phyloP scores from a whole-genome alignment of 2,329 filamentous ascomycete species.

The Fusarium scirpi region DNA sequence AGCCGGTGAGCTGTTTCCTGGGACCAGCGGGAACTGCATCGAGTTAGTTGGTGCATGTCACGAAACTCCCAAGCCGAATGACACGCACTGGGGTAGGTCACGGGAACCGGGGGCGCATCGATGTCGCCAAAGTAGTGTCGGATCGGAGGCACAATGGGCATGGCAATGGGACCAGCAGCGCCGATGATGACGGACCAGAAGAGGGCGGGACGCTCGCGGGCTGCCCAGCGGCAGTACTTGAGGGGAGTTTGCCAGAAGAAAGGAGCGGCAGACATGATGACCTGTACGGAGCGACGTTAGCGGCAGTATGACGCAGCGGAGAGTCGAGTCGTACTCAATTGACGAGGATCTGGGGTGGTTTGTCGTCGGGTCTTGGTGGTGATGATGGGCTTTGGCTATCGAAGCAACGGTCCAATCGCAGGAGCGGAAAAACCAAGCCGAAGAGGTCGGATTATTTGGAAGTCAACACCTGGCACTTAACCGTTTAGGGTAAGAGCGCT shows the following conservation, averaged over 20 bases:
- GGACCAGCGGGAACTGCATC: conserved; percentile 67
- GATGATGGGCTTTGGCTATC: conserved; percentile 40
- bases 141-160: conserved; percentile 80
- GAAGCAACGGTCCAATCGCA: conserved; percentile 43
- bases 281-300: conserved; percentile 4
- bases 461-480: conserved; percentile 7
- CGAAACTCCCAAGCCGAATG: background rate
- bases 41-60: conserved; percentile 2
- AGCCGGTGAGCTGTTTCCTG: conserved; percentile 70
- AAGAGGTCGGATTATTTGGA: conserved; percentile 44
- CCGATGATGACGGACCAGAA: conserved; percentile 89
- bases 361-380: conserved; percentile 34
- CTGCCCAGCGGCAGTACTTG: conserved; percentile 88
- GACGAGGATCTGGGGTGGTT: conserved; percentile 43
- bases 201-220: conserved; percentile 88
- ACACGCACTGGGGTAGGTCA: conserved; percentile 91
- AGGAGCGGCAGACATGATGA: conserved; percentile 69
- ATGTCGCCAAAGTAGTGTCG: conserved; percentile 79
- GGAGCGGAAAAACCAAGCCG: conserved; percentile 50
- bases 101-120: conserved; percentile 77
- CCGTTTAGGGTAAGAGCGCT: background rate
- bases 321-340: conserved; percentile 52
- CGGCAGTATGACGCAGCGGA: background rate
- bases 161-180: conserved; percentile 74
- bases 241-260: conserved; percentile 90